These are phyloP conservation scores for Sphagnum tenellum DNA, from an alignment of 225 moss, liverwort and hornwort genomes.

Conservation along the genomic window DNA sequence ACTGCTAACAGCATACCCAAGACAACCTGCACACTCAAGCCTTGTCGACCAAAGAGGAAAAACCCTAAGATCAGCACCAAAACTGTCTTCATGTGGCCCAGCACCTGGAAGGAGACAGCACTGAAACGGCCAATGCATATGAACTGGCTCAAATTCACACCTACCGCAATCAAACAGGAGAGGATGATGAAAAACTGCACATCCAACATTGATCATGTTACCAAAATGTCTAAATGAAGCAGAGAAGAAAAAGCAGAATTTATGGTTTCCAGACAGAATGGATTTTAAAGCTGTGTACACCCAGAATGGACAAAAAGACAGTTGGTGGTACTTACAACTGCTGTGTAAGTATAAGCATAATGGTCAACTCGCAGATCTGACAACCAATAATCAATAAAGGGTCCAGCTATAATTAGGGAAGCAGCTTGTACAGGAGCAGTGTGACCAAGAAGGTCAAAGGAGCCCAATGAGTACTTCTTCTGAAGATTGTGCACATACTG, in stretches of 20 bases:
- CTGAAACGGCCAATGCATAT: conserved; percentile 60
- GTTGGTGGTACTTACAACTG: conserved; percentile 27
- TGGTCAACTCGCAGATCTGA: conserved; percentile 29
- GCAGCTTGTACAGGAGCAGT: conserved; percentile 58
- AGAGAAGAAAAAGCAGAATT: no score
- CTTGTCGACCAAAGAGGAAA: conserved; percentile 45
- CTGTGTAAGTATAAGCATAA: conserved; percentile 34
- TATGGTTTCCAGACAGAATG: no score
- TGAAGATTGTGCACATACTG: conserved; percentile 62
- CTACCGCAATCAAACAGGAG: conserved; percentile 51
- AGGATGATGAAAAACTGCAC: conserved; percentile 57
- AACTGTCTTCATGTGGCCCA: conserved; percentile 70
- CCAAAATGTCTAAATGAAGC: no score
- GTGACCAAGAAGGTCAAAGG: conserved; percentile 60
- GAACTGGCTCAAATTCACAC: conserved; percentile 62
- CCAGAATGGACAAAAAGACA: no score
- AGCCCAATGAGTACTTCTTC: conserved; percentile 55
- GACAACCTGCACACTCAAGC: conserved; percentile 40
- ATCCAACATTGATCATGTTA: conserved; percentile 5
- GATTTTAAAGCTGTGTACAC: no score
- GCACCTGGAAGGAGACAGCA: conserved; percentile 57
- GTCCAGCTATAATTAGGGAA: conserved; percentile 42
- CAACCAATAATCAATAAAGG: conserved; percentile 46
- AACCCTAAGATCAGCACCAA: conserved; percentile 51
- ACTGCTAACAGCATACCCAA: conserved; percentile 64